These are phyloP conservation scores for Heliamphora pulchella DNA, from an alignment of 179 eudicot species.

Conservation along the genomic window DNA sequence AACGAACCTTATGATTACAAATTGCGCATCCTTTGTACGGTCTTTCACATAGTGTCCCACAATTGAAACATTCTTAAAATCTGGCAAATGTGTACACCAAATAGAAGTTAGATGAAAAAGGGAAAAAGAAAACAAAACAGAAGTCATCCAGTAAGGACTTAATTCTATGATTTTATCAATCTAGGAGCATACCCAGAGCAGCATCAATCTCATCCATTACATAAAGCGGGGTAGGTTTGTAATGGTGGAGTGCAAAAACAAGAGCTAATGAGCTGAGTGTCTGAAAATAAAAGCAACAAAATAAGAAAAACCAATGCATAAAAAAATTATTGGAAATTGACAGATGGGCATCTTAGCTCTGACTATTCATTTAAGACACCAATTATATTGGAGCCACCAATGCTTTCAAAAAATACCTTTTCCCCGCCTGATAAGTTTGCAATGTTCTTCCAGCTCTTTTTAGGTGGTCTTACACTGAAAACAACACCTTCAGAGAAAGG, in stretches of 20 bases:
- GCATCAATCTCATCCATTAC: conserved; percentile 99
- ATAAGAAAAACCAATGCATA: background rate
- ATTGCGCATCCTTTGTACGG: conserved; percentile 93
- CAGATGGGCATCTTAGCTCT: background rate
- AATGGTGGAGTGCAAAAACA: conserved; percentile 95
- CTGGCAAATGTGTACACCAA: conserved; percentile 26
- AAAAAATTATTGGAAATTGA: background rate
- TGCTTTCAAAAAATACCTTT: conserved; percentile 47
- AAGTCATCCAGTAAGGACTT: background rate
- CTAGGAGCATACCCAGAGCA: conserved; percentile 60
- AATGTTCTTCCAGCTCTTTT: conserved; percentile 96
- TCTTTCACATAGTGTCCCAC: conserved; percentile 98
- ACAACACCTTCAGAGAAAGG: conserved; percentile 99
- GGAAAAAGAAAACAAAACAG: background rate
- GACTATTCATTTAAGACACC: background rate
- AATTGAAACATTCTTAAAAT: conserved; percentile 95
- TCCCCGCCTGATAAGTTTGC: conserved; percentile 97
- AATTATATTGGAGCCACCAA: background rate
- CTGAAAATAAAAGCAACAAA: conserved; percentile 32
- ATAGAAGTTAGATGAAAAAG: background rate
- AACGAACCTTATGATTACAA: conserved; percentile 84
- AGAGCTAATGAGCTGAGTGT: conserved; percentile 98
- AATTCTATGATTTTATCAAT: background rate
- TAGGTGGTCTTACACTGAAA: conserved; percentile 98
- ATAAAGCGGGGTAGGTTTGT: conserved; percentile 94